Percentiles rank a stretch among this genome's conserved stretches.
phyloP scores from a whole-genome alignment of 1,139 yeast species.

The Lodderomyces orthopsilosis region DNA sequence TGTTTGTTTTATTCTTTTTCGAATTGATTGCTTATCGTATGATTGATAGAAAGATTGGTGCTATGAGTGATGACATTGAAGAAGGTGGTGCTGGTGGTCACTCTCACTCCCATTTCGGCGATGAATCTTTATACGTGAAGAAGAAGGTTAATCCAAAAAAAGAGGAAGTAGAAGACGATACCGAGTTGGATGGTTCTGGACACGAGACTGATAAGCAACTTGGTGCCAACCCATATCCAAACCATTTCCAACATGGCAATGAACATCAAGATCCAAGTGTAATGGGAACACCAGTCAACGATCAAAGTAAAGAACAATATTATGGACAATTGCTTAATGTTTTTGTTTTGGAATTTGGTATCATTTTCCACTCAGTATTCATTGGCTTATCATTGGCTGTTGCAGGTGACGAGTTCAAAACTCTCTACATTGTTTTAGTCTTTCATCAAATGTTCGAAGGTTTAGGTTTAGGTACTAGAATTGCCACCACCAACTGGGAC shows the following conservation, averaged over 20 bases:
- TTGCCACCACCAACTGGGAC: constrained; percentile 75
- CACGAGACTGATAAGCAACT: constrained; percentile 9
- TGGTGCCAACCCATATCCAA: constrained; percentile 27
- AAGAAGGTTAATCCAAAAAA: constrained; percentile 18
- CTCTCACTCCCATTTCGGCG: constrained; percentile 53
- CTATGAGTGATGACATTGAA: constrained; percentile 14
- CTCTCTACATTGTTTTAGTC: constrained; percentile 74
- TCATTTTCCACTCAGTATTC: constrained; percentile 78
- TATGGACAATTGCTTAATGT: constrained; percentile 46
- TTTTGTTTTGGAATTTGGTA: constrained; percentile 73
- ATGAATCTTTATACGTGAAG: constrained; percentile 29
- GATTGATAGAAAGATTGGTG: constrained; percentile 37
- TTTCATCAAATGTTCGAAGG: constrained; percentile 96
- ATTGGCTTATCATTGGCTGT: constrained; percentile 74
- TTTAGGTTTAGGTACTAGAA: constrained; percentile 83
- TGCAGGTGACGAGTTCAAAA: constrained; percentile 67
- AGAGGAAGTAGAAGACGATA: constrained; percentile 19
- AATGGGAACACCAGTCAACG: constrained; percentile 39
- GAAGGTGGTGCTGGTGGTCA: constrained; percentile 28
- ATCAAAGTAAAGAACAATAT: constrained; percentile 36
- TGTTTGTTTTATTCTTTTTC: constrained; percentile 45
- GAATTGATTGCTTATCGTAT: constrained; percentile 56
- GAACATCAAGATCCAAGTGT: constrained; percentile 56
- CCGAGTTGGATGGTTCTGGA: constrained; percentile 13
- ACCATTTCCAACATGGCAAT: constrained; percentile 47